Evolutionary conservation across 2,329 filamentous ascomycete species (phyloP).

Genomic region (Epichloe amarillans): DNA sequence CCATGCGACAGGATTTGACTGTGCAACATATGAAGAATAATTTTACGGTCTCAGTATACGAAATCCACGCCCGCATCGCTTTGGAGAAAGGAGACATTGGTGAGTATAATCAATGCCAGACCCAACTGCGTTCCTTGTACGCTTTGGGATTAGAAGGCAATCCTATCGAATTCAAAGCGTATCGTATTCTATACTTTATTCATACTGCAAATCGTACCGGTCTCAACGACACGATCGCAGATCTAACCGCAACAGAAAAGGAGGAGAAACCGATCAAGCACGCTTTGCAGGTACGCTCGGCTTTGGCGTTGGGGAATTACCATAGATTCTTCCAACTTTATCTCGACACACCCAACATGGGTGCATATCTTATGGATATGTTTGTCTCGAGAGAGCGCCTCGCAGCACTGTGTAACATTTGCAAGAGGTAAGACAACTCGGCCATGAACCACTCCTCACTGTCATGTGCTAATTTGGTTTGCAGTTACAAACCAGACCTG

Average conservation of each 20-base stretch:
- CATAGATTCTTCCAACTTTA: slow-evolving; percentile 97
- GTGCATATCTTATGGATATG: slow-evolving; percentile 98
- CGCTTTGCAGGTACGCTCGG: slow-evolving; percentile 80
- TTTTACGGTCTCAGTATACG: slow-evolving; percentile 92
- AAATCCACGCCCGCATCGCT: slow-evolving; percentile 93
- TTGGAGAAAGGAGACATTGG: slow-evolving; percentile 96
- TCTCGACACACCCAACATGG: slow-evolving; percentile 89
- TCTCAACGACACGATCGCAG: slow-evolving; percentile 95
- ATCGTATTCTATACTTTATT: slow-evolving; percentile 99
- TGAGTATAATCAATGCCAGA: slow-evolving; percentile 99
- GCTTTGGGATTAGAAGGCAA: slow-evolving; percentile 76
- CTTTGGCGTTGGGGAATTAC: slow-evolving; percentile 87
- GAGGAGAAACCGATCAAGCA: slow-evolving; percentile 73
- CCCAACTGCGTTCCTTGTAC: slow-evolving; percentile 87
- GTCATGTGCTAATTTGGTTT: not conserved
- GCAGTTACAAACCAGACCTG: slow-evolving; percentile 83
- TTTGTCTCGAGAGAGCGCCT: slow-evolving; percentile 91
- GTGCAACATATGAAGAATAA: slow-evolving; percentile 95
- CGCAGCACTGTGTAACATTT: slow-evolving; percentile 79
- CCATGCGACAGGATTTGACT: slow-evolving; percentile 91
- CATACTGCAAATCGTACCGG: slow-evolving; percentile 96
- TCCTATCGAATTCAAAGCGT: slow-evolving; percentile 92
- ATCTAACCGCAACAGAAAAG: slow-evolving; percentile 98
- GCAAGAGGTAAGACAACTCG: slow-evolving; percentile 56
- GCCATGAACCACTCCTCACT: too few species aligned